Evolutionary conservation across 2,329 filamentous ascomycete genomes (phyloP).

Genomic region (Penicillium sp.): DNA sequence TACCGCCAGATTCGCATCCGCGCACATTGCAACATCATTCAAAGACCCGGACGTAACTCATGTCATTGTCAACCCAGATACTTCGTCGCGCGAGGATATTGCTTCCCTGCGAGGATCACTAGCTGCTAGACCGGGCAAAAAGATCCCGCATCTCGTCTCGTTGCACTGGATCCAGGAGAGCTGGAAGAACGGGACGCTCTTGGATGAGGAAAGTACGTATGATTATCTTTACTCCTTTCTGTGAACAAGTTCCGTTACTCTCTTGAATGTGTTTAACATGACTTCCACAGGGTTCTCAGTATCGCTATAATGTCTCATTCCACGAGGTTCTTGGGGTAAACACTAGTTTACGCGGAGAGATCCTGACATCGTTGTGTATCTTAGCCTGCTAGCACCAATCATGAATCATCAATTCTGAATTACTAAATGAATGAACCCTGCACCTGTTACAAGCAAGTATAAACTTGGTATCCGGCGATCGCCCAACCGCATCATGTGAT

Average conservation of each 20-base stretch:
- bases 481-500: neutral
- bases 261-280: neutral
- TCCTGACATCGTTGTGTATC: neutral
- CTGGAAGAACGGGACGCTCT: conserved; percentile 72
- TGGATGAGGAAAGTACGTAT: conserved; percentile 69
- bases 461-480: no score
- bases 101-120: conserved; percentile 32
- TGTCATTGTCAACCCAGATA: conserved; percentile 59
- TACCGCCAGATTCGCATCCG: conserved; percentile 68
- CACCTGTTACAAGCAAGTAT: no score
- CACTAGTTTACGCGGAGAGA: neutral
- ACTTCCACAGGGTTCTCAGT: conserved; percentile 5
- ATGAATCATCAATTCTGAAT: neutral
- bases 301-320: neutral
- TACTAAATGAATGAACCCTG: no score
- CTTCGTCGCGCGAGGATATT: conserved; percentile 44
- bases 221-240: neutral
- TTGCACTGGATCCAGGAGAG: conserved; percentile 73
- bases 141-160: conserved; percentile 67
- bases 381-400: neutral
- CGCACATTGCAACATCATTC: conserved; percentile 52
- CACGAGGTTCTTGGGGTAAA: neutral
- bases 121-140: conserved; percentile 33
- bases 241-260: neutral
- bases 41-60: conserved; percentile 65